A percentile compares a stretch with the other conserved stretches of the same genome.
Evolutionary conservation across 108 stramenopile species (phyloP).

Genomic region (Mayamaea pseudoterrestris): DNA sequence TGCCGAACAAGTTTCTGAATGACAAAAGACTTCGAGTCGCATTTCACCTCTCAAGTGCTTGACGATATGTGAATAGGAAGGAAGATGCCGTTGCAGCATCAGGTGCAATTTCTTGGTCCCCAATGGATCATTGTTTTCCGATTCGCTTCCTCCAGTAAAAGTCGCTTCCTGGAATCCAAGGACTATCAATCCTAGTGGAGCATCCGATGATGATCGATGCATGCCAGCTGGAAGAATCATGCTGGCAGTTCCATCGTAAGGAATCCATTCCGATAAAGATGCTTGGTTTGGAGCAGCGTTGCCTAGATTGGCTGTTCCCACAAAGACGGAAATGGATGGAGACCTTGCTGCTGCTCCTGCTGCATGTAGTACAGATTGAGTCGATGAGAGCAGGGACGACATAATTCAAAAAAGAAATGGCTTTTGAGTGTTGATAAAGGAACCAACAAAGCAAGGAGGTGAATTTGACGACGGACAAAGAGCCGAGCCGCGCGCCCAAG

Average conservation of each 20-base stretch:
- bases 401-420: too few relatives aligned
- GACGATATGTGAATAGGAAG: slow-evolving; percentile 25
- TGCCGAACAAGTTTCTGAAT: too few relatives aligned
- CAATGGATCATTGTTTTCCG: neutral
- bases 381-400: too few relatives aligned
- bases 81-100: slow-evolving; percentile 14
- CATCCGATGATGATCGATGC: neutral
- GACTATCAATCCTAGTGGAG: slow-evolving; percentile 20
- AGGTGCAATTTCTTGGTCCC: slow-evolving; percentile 21
- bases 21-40: slow-evolving; percentile 44
- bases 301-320: too few relatives aligned
- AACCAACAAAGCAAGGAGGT: too few relatives aligned
- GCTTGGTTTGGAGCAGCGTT: slow-evolving; percentile 27
- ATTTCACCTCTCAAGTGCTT: slow-evolving; percentile 48
- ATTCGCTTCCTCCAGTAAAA: slow-evolving; percentile 6
- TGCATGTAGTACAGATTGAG: too few relatives aligned
- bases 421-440: too few relatives aligned
- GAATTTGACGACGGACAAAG: too few relatives aligned
- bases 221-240: slow-evolving; percentile 4
- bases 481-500: too few relatives aligned
- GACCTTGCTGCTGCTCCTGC: too few relatives aligned
- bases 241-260: slow-evolving; percentile 21
- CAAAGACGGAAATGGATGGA: too few relatives aligned
- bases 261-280: slow-evolving; percentile 36
- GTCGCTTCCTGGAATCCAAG: slow-evolving; percentile 58